Evolutionary conservation across 441 rosid species (phyloP).

Genomic region (Gossypium davidsonii): DNA sequence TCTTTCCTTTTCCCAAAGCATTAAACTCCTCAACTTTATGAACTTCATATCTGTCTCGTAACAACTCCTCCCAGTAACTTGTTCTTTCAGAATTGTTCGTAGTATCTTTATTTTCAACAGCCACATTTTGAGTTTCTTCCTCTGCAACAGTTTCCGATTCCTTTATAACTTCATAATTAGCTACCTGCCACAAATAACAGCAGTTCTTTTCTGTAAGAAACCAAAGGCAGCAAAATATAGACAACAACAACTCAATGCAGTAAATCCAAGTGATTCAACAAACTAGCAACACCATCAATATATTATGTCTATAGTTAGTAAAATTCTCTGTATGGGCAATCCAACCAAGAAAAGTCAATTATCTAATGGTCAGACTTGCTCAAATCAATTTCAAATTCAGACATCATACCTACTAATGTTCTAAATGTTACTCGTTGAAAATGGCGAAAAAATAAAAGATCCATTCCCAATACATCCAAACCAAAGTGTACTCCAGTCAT

Average conservation of each 20-base stretch:
- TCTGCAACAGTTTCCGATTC: slow-evolving; percentile 68
- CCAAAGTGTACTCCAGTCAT: neutral
- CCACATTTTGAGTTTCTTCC: slow-evolving; percentile 55
- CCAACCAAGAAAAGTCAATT: neutral
- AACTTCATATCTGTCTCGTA: slow-evolving; percentile 70
- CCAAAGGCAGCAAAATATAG: slow-evolving; percentile 7
- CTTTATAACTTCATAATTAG: slow-evolving; percentile 89
- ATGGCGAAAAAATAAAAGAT: neutral
- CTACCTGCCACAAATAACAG: slow-evolving; percentile 53
- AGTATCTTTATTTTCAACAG: slow-evolving; percentile 49
- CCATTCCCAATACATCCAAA: neutral
- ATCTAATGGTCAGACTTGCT: slow-evolving; percentile 1
- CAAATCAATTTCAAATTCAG: neutral
- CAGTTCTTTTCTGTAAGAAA: slow-evolving; percentile 6
- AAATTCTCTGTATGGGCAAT: slow-evolving; percentile 3
- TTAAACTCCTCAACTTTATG: slow-evolving; percentile 78
- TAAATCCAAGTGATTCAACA: neutral
- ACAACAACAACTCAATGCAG: neutral
- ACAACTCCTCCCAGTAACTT: slow-evolving; percentile 89
- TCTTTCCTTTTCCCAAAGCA: slow-evolving; percentile 84
- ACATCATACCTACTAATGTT: neutral
- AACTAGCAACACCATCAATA: neutral
- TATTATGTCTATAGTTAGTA: neutral
- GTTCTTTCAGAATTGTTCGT: slow-evolving; percentile 55
- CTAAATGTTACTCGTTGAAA: neutral